Evolutionary conservation across 805 yeast species (phyloP).

Genomic region (Suhomyces vadensis): DNA sequence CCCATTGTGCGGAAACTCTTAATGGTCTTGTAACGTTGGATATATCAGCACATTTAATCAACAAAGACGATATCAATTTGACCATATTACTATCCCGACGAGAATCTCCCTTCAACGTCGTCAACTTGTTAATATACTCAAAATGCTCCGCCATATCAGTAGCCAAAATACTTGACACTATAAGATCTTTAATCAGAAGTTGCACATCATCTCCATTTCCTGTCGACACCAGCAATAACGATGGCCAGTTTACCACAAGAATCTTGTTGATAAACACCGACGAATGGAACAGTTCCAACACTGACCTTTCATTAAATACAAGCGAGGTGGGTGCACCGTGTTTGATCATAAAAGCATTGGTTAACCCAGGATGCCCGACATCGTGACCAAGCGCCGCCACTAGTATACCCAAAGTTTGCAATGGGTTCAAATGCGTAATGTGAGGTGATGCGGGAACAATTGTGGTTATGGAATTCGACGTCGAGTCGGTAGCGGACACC

Average conservation of each 20-base stretch:
- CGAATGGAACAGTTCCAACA: constrained; percentile 81
- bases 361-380: constrained; percentile 95
- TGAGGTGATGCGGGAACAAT: not conserved
- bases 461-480: not conserved
- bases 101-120: constrained; percentile 21
- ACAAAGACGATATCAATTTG: constrained; percentile 58
- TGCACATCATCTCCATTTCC: constrained; percentile 18
- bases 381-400: constrained; percentile 93
- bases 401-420: constrained; percentile 59
- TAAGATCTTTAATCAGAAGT: constrained; percentile 27
- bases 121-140: constrained; percentile 60
- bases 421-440: constrained; percentile 27
- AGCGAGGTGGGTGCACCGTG: constrained; percentile 63
- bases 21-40: constrained; percentile 88
- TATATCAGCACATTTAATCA: constrained; percentile 93
- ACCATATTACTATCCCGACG: constrained; percentile 21
- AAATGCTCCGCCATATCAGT: constrained; percentile 95
- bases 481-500: not conserved
- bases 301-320: constrained; percentile 63
- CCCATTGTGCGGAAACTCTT: constrained; percentile 81
- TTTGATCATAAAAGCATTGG: constrained; percentile 66
- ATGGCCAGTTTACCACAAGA: constrained; percentile 40
- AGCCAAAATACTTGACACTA: constrained; percentile 41
- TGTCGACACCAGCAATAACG: constrained; percentile 40
- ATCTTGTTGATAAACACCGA: constrained; percentile 54